Evolutionary conservation across 2,329 filamentous ascomycete genomes (phyloP), one percentile per base, ranked within the genome.

Genomic region (Paracorniculantispora psalliotae): DNA sequence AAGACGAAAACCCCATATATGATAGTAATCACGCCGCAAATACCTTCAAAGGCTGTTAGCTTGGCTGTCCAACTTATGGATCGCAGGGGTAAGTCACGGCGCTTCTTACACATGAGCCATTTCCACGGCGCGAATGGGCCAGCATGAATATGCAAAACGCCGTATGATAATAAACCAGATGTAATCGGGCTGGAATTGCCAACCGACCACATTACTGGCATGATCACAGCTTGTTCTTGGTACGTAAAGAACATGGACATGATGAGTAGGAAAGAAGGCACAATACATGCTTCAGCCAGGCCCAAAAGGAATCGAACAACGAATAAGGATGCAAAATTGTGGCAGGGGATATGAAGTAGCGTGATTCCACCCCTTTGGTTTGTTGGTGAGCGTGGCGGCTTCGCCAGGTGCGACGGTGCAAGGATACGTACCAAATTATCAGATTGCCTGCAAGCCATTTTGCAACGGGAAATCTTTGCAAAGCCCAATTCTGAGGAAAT

Each of bases 391-490:
- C 26, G 30, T 30, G 23, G 25, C 10, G 9, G 4, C 10, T n/a
- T n/a, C 9, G 15, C 17, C 6, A 30, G 7, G 46, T 7, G 2
- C 23, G 28, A 4, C 13, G 15, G 12, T 15, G 25, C 23, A 4
- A 21, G n/a, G 8, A 7, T 2, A 60, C 64, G 41, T 12, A 66
- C 65, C 64, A 66, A 26, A 65, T 46, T 10, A 66, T 44, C 0
- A 66, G 60, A 46, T 66, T 66, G 2, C 56, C 56, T 1, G 64
- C 59, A 17, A 79, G 71, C 61, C 79, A 76, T 61, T 76, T 78
- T 15, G 74, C 79, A 23, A 80, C 73, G 1, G 76, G 77, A 0
- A 81, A 68, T 4, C 69, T 71, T 51, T 79, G 77, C 9, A 81
- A 72, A 0, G 80, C 67, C 55, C 74, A 74, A 3, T 71, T 72